Evolutionary conservation across 768 basidiomycete species (phyloP).

Genomic region (Epithele typhae): DNA sequence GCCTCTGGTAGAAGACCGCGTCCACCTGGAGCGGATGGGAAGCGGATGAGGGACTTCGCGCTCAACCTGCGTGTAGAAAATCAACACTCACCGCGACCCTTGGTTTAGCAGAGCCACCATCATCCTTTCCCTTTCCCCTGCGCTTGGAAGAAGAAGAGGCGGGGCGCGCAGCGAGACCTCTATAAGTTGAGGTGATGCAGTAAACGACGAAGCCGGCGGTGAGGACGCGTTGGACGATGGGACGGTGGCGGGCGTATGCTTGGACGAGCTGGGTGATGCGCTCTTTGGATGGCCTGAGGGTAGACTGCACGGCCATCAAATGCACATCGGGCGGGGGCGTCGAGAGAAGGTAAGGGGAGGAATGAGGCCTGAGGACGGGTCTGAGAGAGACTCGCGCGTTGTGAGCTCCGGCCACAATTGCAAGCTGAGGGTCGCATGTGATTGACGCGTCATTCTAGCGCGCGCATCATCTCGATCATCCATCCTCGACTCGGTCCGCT

Average conservation of each 20-base stretch:
- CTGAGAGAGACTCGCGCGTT: too few relatives aligned
- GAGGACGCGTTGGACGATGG: slow-evolving; percentile 65
- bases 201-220: slow-evolving; percentile 70
- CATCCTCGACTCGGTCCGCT: too few relatives aligned
- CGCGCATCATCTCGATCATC: background rate
- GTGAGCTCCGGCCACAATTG: too few relatives aligned
- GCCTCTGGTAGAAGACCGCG: slow-evolving; percentile 80
- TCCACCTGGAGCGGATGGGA: slow-evolving; percentile 58
- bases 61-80: background rate
- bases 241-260: slow-evolving; percentile 61
- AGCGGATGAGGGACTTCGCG: background rate
- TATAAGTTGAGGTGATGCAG: slow-evolving; percentile 60
- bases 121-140: slow-evolving; percentile 34
- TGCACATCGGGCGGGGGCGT: background rate
- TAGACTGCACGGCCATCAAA: slow-evolving; percentile 15
- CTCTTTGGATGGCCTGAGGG: slow-evolving; percentile 24
- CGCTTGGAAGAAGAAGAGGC: slow-evolving; percentile 24
- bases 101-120: slow-evolving; percentile 39
- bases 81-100: slow-evolving; percentile 60
- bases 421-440: slow-evolving; percentile 6
- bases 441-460: slow-evolving; percentile 1
- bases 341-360: too few relatives aligned
- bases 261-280: slow-evolving; percentile 41
- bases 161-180: slow-evolving; percentile 45
- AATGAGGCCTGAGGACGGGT: too few relatives aligned